These are phyloP conservation scores for Brassica cretica DNA, from an alignment of 345 rosid genomes.

Conservation along the genomic window DNA sequence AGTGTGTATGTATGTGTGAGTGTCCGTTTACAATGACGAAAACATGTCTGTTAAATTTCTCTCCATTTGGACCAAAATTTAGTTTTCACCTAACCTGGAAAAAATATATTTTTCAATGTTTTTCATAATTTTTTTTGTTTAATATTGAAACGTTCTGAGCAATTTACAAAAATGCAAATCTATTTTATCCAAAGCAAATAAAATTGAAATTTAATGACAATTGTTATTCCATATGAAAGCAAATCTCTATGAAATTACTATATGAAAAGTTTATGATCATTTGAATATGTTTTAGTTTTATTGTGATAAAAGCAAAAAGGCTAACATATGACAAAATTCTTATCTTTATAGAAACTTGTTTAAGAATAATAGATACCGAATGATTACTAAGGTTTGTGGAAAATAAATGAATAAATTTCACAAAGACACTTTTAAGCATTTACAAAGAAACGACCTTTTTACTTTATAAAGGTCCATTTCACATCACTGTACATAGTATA, in stretches of 20 bases:
- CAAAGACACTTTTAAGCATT: not conserved
- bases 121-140: not conserved
- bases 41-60: not conserved
- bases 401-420: constrained; percentile 7
- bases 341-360: constrained; percentile 16
- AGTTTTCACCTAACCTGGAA: not conserved
- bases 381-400: not conserved
- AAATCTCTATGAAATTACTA: not conserved
- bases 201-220: not conserved
- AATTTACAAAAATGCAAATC: not conserved
- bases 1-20: constrained; percentile 18
- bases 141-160: not conserved
- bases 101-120: not conserved
- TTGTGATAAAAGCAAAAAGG: not conserved
- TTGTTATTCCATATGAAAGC: not conserved
- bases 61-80: not conserved
- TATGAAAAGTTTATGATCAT: not conserved
- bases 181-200: not conserved
- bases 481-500: not conserved
- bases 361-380: not conserved
- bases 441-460: constrained; percentile 16
- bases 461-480: not conserved
- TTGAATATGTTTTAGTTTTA: not conserved
- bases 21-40: not conserved
- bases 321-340: not conserved